Evolutionary conservation across 768 basidiomycete species (phyloP).

Genomic region (Psilocybe subaeruginosa): DNA sequence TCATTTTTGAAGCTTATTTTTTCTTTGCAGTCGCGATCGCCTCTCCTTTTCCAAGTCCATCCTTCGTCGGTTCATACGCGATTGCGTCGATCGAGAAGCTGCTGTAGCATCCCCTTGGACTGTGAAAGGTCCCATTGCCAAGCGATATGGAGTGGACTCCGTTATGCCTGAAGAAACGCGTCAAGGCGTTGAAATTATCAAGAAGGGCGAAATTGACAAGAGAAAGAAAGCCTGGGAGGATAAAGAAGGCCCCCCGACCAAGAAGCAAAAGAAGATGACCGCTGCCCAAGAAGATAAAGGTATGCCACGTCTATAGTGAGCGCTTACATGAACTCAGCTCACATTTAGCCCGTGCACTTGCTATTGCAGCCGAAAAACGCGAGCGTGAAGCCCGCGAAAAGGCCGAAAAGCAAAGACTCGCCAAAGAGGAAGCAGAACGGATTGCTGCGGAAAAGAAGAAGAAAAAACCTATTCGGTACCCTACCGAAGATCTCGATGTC

Average conservation of each 20-base stretch:
- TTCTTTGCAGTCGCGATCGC: constrained; percentile 78
- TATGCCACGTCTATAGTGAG: constrained; percentile 27
- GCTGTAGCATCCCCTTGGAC: constrained; percentile 96
- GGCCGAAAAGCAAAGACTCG: constrained; percentile 63
- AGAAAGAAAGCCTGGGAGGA: constrained; percentile 91
- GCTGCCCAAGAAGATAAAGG: constrained; percentile 78
- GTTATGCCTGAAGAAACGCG: constrained; percentile 87
- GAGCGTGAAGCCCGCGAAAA: constrained; percentile 75
- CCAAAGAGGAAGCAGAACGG: constrained; percentile 72
- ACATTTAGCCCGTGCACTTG: constrained; percentile 23
- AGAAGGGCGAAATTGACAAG: constrained; percentile 91
- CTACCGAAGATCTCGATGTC: constrained; percentile 91
- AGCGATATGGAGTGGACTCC: constrained; percentile 81
- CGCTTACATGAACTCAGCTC: constrained; percentile 20
- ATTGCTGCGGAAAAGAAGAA: constrained; percentile 81
- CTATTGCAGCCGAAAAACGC: constrained; percentile 56
- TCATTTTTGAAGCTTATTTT: background rate
- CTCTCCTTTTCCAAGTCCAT: constrained; percentile 97
- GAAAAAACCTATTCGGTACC: constrained; percentile 90
- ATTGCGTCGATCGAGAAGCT: constrained; percentile 91
- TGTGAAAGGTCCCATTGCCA: constrained; percentile 85
- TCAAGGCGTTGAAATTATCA: constrained; percentile 76
- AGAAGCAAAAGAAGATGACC: constrained; percentile 81
- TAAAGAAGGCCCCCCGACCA: constrained; percentile 79
- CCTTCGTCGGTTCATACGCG: constrained; percentile 92